These are phyloP conservation scores for Candida hispaniensis DNA, from an alignment of 805 yeast species.

Conservation along the genomic window DNA sequence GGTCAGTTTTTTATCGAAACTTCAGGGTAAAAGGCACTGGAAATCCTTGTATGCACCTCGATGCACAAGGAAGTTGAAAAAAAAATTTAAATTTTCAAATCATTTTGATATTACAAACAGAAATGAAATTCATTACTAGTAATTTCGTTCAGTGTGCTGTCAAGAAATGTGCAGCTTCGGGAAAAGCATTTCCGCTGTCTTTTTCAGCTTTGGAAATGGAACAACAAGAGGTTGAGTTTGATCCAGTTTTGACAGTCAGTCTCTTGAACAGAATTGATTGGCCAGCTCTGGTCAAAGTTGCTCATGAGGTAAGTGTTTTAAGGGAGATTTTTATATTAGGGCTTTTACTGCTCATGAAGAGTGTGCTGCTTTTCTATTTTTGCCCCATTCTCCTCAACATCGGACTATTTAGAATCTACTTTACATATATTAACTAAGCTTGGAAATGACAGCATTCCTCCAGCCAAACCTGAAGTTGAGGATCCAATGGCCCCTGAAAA, in stretches of 20 bases:
- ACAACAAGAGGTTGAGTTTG: slow-evolving; percentile 68
- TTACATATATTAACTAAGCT: slow-evolving; percentile 23
- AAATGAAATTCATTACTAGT: slow-evolving; percentile 89
- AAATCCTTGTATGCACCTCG: too few species aligned
- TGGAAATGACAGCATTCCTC: slow-evolving; percentile 44
- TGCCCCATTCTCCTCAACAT: slow-evolving; percentile 7
- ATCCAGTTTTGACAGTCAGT: slow-evolving; percentile 65
- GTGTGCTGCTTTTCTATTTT: not conserved
- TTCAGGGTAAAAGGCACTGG: too few species aligned
- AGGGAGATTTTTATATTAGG: not conserved
- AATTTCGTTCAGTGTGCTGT: slow-evolving; percentile 93
- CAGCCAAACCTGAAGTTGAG: slow-evolving; percentile 32
- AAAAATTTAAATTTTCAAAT: too few species aligned
- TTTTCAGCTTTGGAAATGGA: slow-evolving; percentile 61
- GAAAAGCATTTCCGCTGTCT: slow-evolving; percentile 69
- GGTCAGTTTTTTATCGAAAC: too few species aligned
- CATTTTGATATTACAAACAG: too few species aligned
- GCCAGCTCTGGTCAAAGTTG: slow-evolving; percentile 71
- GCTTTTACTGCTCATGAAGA: not conserved
- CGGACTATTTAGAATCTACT: not conserved
- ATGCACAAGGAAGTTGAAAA: too few species aligned
- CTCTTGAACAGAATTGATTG: slow-evolving; percentile 80
- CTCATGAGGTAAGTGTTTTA: slow-evolving; percentile 47
- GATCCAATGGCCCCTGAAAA: slow-evolving; percentile 38
- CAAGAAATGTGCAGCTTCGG: slow-evolving; percentile 62